Conservation (phyloP, 768 basidiomycete genomes). For the Boletus vinaceobasis region DNA sequence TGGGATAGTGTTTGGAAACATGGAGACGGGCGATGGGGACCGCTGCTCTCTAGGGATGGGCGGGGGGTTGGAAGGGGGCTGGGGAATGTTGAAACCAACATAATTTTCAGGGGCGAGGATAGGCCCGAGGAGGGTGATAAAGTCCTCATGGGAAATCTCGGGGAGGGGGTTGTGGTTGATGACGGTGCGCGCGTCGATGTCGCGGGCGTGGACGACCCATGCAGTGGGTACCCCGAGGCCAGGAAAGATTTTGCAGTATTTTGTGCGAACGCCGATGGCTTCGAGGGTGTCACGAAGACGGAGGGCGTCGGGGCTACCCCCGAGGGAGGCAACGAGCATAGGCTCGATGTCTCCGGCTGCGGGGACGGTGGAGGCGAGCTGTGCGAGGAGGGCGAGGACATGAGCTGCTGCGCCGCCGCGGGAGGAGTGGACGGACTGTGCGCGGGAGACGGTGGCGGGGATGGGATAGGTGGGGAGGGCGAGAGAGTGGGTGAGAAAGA, state of each 20-base stretch:
- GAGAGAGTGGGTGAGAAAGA: conserved; percentile 76
- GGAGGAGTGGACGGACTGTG: conserved; percentile 62
- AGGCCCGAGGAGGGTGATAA: conserved; percentile 76
- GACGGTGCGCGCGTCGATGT: conserved; percentile 61
- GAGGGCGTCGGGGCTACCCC: conserved; percentile 66
- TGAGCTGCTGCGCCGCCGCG: conserved; percentile 75
- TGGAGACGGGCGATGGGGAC: conserved; percentile 27
- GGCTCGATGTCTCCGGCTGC: conserved; percentile 37
- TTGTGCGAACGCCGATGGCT: conserved; percentile 61
- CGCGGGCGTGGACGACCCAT: conserved; percentile 77
- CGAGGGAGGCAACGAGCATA: conserved; percentile 70
- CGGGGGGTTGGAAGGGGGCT: conserved; percentile 18
- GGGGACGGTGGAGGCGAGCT: conserved; percentile 44
- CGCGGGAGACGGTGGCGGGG: conserved; percentile 58
- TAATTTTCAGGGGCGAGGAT: conserved; percentile 81
- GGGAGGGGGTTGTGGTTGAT: conserved; percentile 87
- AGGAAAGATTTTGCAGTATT: conserved; percentile 72
- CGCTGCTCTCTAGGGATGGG: conserved; percentile 19
- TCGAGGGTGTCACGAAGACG: conserved; percentile 65
- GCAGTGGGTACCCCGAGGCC: conserved; percentile 73
- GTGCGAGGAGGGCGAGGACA: conserved; percentile 66
- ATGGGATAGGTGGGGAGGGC: conserved; percentile 56
- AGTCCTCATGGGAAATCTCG: conserved; percentile 84
- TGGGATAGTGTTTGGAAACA: conserved; percentile 24
- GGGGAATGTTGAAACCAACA: conserved; percentile 25